A percentile compares a stretch with the other conserved stretches of the same genome.
Conservation (phyloP, 306 rosid species). For the Abrus pulchellus region DNA sequence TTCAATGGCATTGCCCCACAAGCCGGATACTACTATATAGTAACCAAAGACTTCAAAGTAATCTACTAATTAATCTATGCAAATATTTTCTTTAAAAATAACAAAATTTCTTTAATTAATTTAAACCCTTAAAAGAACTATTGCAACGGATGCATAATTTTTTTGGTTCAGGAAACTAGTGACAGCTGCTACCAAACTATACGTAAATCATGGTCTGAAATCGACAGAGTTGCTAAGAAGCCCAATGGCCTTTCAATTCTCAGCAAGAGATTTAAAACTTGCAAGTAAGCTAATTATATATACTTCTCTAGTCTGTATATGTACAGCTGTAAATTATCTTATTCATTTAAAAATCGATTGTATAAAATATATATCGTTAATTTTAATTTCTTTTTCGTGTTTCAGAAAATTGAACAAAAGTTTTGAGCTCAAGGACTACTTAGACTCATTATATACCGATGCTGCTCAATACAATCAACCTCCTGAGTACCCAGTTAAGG, state of each 20-base stretch:
- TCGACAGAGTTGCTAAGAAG: slow-evolving; percentile 57
- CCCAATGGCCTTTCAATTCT: slow-evolving; percentile 59
- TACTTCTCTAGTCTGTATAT: background rate
- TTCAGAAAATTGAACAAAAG: slow-evolving; percentile 37
- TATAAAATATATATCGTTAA: background rate
- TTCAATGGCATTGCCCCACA: slow-evolving; percentile 56
- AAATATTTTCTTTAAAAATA: background rate
- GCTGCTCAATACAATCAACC: slow-evolving; percentile 56
- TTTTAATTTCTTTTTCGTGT: background rate
- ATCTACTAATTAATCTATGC: slow-evolving; percentile 3
- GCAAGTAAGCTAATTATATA: slow-evolving; percentile 51
- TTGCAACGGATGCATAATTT: background rate
- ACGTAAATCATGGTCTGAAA: slow-evolving; percentile 66
- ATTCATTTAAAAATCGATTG: background rate
- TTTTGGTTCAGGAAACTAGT: slow-evolving; percentile 58
- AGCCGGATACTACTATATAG: slow-evolving; percentile 57
- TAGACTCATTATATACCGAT: background rate
- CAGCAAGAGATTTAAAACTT: slow-evolving; percentile 59
- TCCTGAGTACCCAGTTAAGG: slow-evolving; percentile 38
- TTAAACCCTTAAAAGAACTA: background rate
- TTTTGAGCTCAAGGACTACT: slow-evolving; percentile 49
- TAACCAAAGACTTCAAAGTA: slow-evolving; percentile 60
- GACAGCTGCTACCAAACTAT: slow-evolving; percentile 62
- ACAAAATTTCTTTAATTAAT: background rate
- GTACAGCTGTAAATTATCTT: background rate